phyloP scores from a whole-genome alignment of 208 protist species.

The Crithidia bombi region DNA sequence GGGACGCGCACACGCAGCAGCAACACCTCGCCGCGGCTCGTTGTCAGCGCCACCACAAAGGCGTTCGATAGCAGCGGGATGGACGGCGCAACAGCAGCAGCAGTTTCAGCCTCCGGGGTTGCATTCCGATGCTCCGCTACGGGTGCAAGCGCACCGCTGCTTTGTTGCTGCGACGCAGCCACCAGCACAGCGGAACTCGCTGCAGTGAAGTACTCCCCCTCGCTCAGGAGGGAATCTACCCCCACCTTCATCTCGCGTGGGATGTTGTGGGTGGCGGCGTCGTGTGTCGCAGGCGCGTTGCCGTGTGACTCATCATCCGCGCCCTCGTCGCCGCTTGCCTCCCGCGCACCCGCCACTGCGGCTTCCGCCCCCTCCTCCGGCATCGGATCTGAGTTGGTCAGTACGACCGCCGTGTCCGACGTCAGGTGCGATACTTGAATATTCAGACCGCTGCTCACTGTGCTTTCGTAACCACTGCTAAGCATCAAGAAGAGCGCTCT shows the following conservation, averaged over 20 bases:
- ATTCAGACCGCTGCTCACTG: constrained; percentile 6
- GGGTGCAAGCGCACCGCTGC: not conserved
- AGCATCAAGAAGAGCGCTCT: constrained; percentile 25
- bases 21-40: constrained; percentile 22
- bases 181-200: constrained; percentile 21
- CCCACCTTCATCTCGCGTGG: constrained; percentile 9
- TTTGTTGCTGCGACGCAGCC: not conserved
- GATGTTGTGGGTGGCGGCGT: not conserved
- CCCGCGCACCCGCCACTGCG: not conserved
- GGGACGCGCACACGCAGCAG: constrained; percentile 27
- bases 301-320: not conserved
- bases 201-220: constrained; percentile 35
- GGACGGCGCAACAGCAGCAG: not conserved
- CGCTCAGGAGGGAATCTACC: constrained; percentile 13
- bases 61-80: not conserved
- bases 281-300: not conserved
- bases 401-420: not conserved
- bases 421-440: constrained; percentile 2
- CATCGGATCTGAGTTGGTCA: not conserved
- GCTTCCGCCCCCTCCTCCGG: constrained; percentile 1
- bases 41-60: constrained; percentile 28
- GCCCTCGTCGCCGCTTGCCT: not conserved
- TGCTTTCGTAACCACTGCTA: constrained; percentile 15
- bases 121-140: not conserved
- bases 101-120: not conserved